Evolutionary conservation across 2,329 filamentous ascomycete species (phyloP).

Genomic region (Diaporthe citri): DNA sequence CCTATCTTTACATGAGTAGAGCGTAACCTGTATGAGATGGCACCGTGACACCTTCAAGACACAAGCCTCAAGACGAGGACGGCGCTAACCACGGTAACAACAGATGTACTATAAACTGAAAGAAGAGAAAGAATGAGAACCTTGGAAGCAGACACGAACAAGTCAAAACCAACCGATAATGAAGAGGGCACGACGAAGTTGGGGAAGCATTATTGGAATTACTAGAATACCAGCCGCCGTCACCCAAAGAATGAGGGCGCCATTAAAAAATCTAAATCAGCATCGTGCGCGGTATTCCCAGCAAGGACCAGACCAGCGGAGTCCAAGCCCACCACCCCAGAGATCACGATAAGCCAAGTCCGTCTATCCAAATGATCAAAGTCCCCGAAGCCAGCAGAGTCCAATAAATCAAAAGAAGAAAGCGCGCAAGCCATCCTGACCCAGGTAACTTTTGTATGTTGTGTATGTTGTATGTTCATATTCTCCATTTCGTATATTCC

Average conservation of each 20-base stretch:
- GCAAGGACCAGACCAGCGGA: slow-evolving; percentile 30
- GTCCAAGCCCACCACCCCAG: not conserved
- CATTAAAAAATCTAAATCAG: not conserved
- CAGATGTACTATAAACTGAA: no score
- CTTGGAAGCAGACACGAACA: no score
- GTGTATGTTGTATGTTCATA: slow-evolving; percentile 21
- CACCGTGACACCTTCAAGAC: not conserved
- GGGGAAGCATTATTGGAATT: slow-evolving; percentile 26
- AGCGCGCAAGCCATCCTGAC: slow-evolving; percentile 1
- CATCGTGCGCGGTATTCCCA: not conserved
- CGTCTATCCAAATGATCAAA: slow-evolving; percentile 8
- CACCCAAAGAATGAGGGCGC: slow-evolving; percentile 1
- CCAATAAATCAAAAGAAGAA: not conserved
- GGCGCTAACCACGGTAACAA: no score
- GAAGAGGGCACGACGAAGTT: not conserved
- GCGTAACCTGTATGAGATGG: not conserved
- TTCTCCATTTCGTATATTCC: slow-evolving; percentile 24
- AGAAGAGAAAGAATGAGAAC: no score
- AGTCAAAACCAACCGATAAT: no score
- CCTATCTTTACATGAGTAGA: not conserved
- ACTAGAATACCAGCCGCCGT: not conserved
- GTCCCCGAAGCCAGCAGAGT: slow-evolving; percentile 22
- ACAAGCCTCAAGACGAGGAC: not conserved
- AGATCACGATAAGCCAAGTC: not conserved
- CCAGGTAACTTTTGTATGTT: slow-evolving; percentile 10